A percentile compares a stretch with the other conserved stretches of the same genome.
phyloP scores from a whole-genome alignment of 2,329 filamentous ascomycete species.

The Cytospora schulzeri region DNA sequence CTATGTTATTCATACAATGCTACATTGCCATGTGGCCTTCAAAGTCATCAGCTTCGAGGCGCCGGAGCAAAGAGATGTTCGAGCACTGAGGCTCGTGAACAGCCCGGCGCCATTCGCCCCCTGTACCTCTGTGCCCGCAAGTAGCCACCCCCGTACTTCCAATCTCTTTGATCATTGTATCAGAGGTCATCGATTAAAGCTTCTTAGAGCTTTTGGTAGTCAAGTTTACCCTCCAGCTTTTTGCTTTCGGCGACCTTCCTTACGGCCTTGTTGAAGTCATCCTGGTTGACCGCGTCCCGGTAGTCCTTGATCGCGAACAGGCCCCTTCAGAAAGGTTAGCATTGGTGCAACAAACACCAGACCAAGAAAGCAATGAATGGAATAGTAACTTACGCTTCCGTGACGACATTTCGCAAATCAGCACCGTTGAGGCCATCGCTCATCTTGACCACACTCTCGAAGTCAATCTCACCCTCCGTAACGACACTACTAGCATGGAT shows the following conservation, averaged over 20 bases:
- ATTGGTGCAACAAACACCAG: constrained; percentile 12
- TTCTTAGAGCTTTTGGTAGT: constrained; percentile 12
- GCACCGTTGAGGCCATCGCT: constrained; percentile 97
- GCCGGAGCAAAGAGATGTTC: neutral
- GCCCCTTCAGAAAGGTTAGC: constrained; percentile 57
- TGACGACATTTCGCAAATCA: constrained; percentile 95
- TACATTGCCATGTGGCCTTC: neutral
- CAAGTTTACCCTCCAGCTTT: constrained; percentile 97
- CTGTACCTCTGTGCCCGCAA: neutral
- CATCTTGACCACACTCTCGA: constrained; percentile 99
- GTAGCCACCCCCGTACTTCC: neutral
- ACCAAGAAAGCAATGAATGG: constrained; percentile 21
- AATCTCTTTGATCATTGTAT: too few species aligned
- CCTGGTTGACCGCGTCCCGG: constrained; percentile 92
- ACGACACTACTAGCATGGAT: constrained; percentile 88
- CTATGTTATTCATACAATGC: constrained; percentile 19
- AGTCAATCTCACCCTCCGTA: constrained; percentile 94
- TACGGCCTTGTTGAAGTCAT: constrained; percentile 99
- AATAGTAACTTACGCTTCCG: constrained; percentile 78
- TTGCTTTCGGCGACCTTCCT: constrained; percentile 96
- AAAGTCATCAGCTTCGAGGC: neutral
- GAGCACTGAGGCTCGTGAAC: neutral
- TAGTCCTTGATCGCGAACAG: constrained; percentile 99
- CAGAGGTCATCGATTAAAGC: neutral
- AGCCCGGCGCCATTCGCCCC: neutral